Conservation (phyloP, 805 yeast genomes). For the Limtongia smithiae region DNA sequence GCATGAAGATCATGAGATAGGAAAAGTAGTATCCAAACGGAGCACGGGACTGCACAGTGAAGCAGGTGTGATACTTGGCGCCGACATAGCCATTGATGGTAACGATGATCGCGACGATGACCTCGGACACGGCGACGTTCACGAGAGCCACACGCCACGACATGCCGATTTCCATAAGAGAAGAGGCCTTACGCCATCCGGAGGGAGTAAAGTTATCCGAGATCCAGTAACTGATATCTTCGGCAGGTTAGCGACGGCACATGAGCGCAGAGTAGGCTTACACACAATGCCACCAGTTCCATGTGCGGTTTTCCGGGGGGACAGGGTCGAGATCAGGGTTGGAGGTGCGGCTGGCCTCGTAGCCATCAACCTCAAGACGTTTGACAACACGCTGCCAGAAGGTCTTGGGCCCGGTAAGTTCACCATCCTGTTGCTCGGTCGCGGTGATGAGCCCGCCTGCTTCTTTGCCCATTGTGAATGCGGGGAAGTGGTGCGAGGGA, state of each 20-base stretch:
- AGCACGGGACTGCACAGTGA: slow-evolving; percentile 77
- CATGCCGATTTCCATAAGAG: slow-evolving; percentile 27
- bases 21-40: slow-evolving; percentile 74
- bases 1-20: slow-evolving; percentile 72
- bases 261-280: background rate
- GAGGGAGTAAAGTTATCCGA: slow-evolving; percentile 22
- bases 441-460: background rate
- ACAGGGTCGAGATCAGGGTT: slow-evolving; percentile 28
- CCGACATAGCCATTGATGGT: slow-evolving; percentile 72
- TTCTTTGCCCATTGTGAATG: background rate
- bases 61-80: slow-evolving; percentile 72
- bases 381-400: slow-evolving; percentile 8
- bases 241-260: background rate
- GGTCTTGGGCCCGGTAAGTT: background rate
- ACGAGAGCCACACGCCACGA: slow-evolving; percentile 25
- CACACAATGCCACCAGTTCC: slow-evolving; percentile 26
- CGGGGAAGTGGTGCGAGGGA: background rate
- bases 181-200: slow-evolving; percentile 29
- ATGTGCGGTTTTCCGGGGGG: slow-evolving; percentile 25
- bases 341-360: background rate
- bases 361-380: slow-evolving; percentile 10
- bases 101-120: slow-evolving; percentile 64
- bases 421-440: no score
- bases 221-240: slow-evolving; percentile 22
- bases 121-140: slow-evolving; percentile 20